Conservation (phyloP, 352 stramenopile genomes). For the Phytophthora pistaciae region DNA sequence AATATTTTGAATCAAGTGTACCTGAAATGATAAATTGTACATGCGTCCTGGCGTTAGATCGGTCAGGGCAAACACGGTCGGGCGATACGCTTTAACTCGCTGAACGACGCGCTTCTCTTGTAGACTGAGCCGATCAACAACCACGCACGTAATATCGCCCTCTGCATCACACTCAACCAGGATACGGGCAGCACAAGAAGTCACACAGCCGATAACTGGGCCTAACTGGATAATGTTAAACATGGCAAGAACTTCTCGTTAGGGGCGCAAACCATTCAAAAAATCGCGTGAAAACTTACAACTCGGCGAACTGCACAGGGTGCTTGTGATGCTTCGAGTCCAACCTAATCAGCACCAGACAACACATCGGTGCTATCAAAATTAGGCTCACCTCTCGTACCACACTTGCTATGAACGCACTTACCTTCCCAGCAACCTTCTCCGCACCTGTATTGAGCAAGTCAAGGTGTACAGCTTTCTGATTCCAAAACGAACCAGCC, state of each 20-base stretch:
- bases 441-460: conserved; percentile 18
- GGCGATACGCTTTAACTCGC: conserved; percentile 19
- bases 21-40: conserved; percentile 54
- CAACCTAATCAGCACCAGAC: conserved; percentile 20
- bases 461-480: conserved; percentile 47
- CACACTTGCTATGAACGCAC: not conserved
- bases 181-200: conserved; percentile 36
- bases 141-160: conserved; percentile 41
- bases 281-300: conserved; percentile 9
- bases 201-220: conserved; percentile 54
- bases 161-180: conserved; percentile 56
- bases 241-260: not conserved
- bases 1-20: conserved; percentile 8
- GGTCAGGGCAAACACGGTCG: conserved; percentile 42
- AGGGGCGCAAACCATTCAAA: not conserved
- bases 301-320: conserved; percentile 14
- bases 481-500: conserved; percentile 34
- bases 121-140: conserved; percentile 46
- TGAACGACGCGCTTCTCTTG: conserved; percentile 14
- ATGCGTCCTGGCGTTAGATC: conserved; percentile 38
- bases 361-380: not conserved
- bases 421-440: conserved; percentile 35
- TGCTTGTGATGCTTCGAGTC: conserved; percentile 10
- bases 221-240: conserved; percentile 37
- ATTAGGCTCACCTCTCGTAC: not conserved